Percentiles rank a stretch among this genome's conserved stretches.
phyloP scores from a whole-genome alignment of 202 grass and related monocot species.

The Dendrocalamus latiflorus region DNA sequence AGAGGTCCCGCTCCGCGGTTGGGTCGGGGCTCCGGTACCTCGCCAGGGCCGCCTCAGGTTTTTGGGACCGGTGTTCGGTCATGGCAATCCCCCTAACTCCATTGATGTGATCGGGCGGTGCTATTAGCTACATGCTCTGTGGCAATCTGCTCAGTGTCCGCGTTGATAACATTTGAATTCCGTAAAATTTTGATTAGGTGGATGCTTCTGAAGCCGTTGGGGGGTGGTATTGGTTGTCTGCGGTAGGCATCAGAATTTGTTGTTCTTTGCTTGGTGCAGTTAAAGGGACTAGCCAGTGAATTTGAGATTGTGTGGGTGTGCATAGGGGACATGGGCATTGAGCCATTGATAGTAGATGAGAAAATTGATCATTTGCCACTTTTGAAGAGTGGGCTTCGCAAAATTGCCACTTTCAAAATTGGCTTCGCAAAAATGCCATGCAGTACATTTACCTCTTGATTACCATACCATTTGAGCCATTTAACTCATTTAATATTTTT shows the following conservation, averaged over 20 bases:
- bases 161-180: no score
- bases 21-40: slow-evolving; percentile 58
- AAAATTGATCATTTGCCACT: no score
- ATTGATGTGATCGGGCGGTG: no score
- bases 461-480: no score
- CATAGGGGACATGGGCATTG: not conserved
- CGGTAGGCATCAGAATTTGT: not conserved
- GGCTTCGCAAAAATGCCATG: no score
- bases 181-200: no score
- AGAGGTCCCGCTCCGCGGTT: slow-evolving; percentile 35
- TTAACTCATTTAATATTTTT: no score
- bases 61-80: slow-evolving; percentile 69
- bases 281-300: not conserved
- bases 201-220: not conserved
- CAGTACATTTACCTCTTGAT: no score
- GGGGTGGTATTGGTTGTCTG: not conserved
- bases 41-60: slow-evolving; percentile 64
- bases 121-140: no score
- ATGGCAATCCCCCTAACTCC: not conserved
- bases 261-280: not conserved
- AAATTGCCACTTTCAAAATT: no score
- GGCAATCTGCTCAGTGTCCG: no score
- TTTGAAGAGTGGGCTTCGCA: no score
- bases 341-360: not conserved
- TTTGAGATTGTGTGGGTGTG: not conserved